These are phyloP conservation scores for Epichloe scottii DNA, from an alignment of 2,329 filamentous ascomycete genomes.

Conservation along the genomic window DNA sequence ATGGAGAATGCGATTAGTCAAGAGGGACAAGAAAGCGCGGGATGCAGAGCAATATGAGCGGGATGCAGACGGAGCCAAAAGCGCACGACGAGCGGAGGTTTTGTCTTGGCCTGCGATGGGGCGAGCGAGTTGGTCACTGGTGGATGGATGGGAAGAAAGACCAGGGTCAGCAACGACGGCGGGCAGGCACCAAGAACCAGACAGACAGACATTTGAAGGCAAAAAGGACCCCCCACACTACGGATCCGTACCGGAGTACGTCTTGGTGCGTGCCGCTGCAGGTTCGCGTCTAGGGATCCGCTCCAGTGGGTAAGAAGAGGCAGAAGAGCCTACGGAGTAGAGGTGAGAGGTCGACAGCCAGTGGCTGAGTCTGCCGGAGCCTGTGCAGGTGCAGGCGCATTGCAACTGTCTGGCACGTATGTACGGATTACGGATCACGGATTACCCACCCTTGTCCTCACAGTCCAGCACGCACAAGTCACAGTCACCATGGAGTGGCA, in stretches of 20 bases:
- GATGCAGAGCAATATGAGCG: neutral
- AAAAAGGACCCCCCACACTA: too few relatives aligned
- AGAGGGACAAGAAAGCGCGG: neutral
- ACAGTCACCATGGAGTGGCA: too few relatives aligned
- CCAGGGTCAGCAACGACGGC: neutral
- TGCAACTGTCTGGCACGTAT: neutral
- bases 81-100: neutral
- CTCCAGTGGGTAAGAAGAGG: neutral
- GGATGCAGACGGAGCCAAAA: neutral
- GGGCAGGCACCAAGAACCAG: neutral
- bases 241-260: too few relatives aligned
- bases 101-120: conserved; percentile 2
- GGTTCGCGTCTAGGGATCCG: neutral
- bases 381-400: neutral
- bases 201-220: too few relatives aligned
- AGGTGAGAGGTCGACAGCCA: neutral
- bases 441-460: neutral
- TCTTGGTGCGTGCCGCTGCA: neutral
- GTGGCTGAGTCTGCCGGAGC: neutral
- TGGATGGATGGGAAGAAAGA: neutral
- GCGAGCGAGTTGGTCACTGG: neutral
- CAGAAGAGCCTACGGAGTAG: too few relatives aligned
- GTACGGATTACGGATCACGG: too few relatives aligned
- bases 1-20: neutral
- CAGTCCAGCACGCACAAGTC: neutral